Conservation (phyloP, 495 filamentous ascomycete genomes). For the Hypoxylon intermedium region DNA sequence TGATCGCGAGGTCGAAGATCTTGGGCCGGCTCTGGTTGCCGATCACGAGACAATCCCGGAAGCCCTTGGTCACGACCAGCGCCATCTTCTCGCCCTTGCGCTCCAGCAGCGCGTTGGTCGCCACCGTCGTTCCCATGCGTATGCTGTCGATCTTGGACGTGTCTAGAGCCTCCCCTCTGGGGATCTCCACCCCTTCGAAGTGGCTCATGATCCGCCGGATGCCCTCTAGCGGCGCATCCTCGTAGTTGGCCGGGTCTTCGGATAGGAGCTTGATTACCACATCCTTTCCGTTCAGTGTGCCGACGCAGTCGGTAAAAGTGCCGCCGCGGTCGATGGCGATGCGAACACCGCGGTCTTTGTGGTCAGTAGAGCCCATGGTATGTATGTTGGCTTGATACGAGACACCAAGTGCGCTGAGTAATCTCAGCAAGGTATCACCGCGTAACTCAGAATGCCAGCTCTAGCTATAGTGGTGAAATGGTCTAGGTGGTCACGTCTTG, state of each 20-base stretch:
- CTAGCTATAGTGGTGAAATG: background rate
- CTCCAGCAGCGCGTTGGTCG: slow-evolving; percentile 86
- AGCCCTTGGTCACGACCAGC: slow-evolving; percentile 87
- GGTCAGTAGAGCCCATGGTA: slow-evolving; percentile 36
- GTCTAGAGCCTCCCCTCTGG: slow-evolving; percentile 27
- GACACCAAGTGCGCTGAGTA: background rate
- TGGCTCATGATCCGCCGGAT: slow-evolving; percentile 40
- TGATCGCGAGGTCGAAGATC: slow-evolving; percentile 80
- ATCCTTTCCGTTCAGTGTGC: slow-evolving; percentile 57
- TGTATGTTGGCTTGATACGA: background rate
- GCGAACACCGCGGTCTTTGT: slow-evolving; percentile 56
- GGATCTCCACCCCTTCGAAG: slow-evolving; percentile 23
- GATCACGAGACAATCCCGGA: slow-evolving; percentile 87
- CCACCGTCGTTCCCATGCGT: slow-evolving; percentile 87
- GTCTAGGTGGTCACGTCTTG: background rate
- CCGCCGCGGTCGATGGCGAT: slow-evolving; percentile 72
- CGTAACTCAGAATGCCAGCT: background rate
- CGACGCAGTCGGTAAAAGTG: slow-evolving; percentile 71
- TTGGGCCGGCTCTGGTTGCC: slow-evolving; percentile 80
- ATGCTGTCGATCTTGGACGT: slow-evolving; percentile 61
- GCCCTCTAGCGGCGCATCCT: slow-evolving; percentile 58
- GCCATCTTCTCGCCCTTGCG: slow-evolving; percentile 89
- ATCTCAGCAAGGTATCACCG: background rate
- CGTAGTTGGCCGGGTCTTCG: slow-evolving; percentile 58
- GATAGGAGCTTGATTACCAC: slow-evolving; percentile 59